These are phyloP conservation scores for Suillus ampliporus DNA, from an alignment of 768 basidiomycete species.

Conservation along the genomic window DNA sequence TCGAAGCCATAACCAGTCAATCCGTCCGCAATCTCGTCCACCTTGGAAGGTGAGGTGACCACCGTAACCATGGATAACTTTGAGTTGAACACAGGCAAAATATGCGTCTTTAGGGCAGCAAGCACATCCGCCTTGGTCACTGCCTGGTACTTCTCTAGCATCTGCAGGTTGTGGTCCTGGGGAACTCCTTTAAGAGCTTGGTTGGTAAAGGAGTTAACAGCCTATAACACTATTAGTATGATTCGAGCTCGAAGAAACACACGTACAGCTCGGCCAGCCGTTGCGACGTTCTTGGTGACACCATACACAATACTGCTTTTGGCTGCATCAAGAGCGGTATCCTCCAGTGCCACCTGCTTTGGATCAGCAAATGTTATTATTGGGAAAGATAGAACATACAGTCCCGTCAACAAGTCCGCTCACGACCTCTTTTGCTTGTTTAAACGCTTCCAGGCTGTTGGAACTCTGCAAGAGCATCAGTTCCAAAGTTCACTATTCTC, in stretches of 20 bases:
- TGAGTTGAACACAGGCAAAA: slow-evolving; percentile 85
- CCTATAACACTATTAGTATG: slow-evolving; percentile 49
- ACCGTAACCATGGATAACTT: slow-evolving; percentile 79
- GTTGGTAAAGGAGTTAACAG: slow-evolving; percentile 83
- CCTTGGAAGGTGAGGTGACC: slow-evolving; percentile 83
- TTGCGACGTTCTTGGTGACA: slow-evolving; percentile 82
- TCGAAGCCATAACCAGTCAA: slow-evolving; percentile 75
- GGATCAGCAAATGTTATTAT: slow-evolving; percentile 2
- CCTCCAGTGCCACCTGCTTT: slow-evolving; percentile 75
- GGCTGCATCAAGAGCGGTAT: slow-evolving; percentile 84
- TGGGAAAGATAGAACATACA: slow-evolving; percentile 49
- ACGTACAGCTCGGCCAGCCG: slow-evolving; percentile 85
- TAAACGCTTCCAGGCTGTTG: slow-evolving; percentile 77
- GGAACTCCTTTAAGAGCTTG: slow-evolving; percentile 89
- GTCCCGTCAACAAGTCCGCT: slow-evolving; percentile 81
- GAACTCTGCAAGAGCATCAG: slow-evolving; percentile 62
- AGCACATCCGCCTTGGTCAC: slow-evolving; percentile 83
- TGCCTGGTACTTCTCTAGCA: slow-evolving; percentile 80
- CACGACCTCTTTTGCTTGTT: slow-evolving; percentile 80
- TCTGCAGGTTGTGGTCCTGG: slow-evolving; percentile 72
- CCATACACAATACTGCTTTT: slow-evolving; percentile 91
- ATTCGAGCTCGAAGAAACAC: slow-evolving; percentile 2
- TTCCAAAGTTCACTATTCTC: slow-evolving; percentile 6
- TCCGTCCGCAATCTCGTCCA: slow-evolving; percentile 68
- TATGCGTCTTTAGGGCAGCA: slow-evolving; percentile 67